Conservation (phyloP, 2,329 filamentous ascomycete genomes). For the Clonostachys rosea region DNA sequence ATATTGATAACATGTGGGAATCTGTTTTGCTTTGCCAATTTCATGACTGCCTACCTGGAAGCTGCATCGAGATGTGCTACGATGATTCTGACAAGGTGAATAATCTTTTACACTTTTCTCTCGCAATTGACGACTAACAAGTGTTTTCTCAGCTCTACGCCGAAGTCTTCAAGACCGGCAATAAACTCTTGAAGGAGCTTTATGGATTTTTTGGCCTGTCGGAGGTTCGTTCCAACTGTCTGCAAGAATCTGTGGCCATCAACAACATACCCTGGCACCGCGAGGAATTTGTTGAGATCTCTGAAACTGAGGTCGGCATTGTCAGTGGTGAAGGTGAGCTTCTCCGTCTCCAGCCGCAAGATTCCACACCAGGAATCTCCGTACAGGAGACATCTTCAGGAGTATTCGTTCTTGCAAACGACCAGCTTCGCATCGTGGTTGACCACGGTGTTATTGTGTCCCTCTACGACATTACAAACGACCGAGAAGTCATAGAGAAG, state of each 20-base stretch:
- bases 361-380: slow-evolving; percentile 42
- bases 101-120: neutral
- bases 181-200: slow-evolving; percentile 67
- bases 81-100: slow-evolving; percentile 81
- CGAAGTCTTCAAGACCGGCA: slow-evolving; percentile 72
- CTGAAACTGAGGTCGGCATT: slow-evolving; percentile 44
- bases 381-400: slow-evolving; percentile 48
- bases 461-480: slow-evolving; percentile 67
- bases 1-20: slow-evolving; percentile 98
- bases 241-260: slow-evolving; percentile 56
- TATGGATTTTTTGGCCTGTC: slow-evolving; percentile 62
- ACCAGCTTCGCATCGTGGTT: slow-evolving; percentile 69
- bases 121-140: slow-evolving; percentile 11
- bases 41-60: slow-evolving; percentile 94
- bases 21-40: slow-evolving; percentile 89
- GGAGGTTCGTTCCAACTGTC: slow-evolving; percentile 27
- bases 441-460: slow-evolving; percentile 77
- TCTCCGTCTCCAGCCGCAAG: slow-evolving; percentile 43
- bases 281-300: slow-evolving; percentile 66
- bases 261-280: slow-evolving; percentile 89
- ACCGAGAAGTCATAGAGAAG: slow-evolving; percentile 73
- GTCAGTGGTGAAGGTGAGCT: slow-evolving; percentile 52
- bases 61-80: slow-evolving; percentile 96
- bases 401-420: slow-evolving; percentile 76
- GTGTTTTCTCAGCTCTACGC: slow-evolving; percentile 60